These are phyloP conservation scores for Chaetomium tenue DNA, from an alignment of 495 filamentous ascomycete genomes.

Conservation along the genomic window DNA sequence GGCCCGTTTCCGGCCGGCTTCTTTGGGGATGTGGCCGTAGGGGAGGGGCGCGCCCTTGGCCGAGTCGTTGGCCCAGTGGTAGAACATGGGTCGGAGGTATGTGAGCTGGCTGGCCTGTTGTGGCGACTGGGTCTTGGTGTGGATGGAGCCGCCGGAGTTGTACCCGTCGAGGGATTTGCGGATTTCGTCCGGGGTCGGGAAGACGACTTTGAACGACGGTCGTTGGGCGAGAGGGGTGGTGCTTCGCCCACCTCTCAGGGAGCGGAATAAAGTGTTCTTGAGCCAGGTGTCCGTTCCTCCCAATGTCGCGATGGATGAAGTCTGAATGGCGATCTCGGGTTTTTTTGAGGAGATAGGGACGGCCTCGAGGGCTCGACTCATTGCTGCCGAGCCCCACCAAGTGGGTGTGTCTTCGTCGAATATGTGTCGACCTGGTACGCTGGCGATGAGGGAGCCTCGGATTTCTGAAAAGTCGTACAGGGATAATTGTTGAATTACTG, in stretches of 20 bases:
- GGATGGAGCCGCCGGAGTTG: slow-evolving; percentile 73
- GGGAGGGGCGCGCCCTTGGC: slow-evolving; percentile 38
- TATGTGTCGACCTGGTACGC: slow-evolving; percentile 66
- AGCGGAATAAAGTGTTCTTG: slow-evolving; percentile 59
- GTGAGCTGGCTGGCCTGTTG: slow-evolving; percentile 71
- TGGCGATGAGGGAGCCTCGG: slow-evolving; percentile 71
- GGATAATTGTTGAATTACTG: slow-evolving; percentile 55
- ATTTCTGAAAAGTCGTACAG: slow-evolving; percentile 69
- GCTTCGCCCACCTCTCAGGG: slow-evolving; percentile 41
- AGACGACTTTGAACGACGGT: slow-evolving; percentile 58
- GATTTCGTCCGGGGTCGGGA: slow-evolving; percentile 77
- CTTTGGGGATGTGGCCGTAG: slow-evolving; percentile 16
- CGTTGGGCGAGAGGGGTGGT: slow-evolving; percentile 17
- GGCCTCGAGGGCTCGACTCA: slow-evolving; percentile 58
- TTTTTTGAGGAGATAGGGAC: slow-evolving; percentile 45
- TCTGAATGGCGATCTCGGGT: slow-evolving; percentile 67
- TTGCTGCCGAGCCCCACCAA: slow-evolving; percentile 70
- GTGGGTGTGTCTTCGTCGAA: slow-evolving; percentile 49
- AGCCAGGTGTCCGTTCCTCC: slow-evolving; percentile 76
- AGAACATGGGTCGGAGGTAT: slow-evolving; percentile 68
- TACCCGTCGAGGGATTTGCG: slow-evolving; percentile 80
- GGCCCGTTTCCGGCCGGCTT: slow-evolving; percentile 65
- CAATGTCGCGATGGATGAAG: slow-evolving; percentile 82
- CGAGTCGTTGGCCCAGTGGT: slow-evolving; percentile 63
- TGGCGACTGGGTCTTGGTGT: slow-evolving; percentile 68